A percentile compares a stretch with the other conserved stretches of the same genome.
Evolutionary conservation across 495 filamentous ascomycete species (phyloP).

Genomic region (Tuber indicum): DNA sequence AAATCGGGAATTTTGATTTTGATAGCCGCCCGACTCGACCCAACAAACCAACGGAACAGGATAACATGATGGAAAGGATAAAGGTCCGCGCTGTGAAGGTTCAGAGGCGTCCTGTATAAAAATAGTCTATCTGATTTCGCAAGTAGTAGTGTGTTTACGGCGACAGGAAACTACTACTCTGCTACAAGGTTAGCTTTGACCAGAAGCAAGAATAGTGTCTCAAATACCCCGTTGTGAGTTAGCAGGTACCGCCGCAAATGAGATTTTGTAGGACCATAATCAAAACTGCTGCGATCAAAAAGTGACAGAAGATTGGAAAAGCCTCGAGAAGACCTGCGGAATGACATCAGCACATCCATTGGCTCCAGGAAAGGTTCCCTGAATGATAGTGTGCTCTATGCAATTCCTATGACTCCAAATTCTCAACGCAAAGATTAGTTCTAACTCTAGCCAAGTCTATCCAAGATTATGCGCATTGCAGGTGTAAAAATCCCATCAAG

Average conservation of each 20-base stretch:
- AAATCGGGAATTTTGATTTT: constrained; percentile 81
- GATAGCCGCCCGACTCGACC: constrained; percentile 76
- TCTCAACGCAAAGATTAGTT: constrained; percentile 10
- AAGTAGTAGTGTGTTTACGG: too few species aligned
- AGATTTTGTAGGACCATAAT: constrained; percentile 87
- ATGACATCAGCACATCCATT: background rate
- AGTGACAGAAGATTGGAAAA: constrained; percentile 79
- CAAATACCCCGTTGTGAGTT: constrained; percentile 66
- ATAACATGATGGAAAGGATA: constrained; percentile 72
- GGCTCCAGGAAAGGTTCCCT: background rate
- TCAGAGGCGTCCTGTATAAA: too few species aligned
- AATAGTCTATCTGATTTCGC: too few species aligned
- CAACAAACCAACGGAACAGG: constrained; percentile 70
- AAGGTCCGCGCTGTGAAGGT: constrained; percentile 74
- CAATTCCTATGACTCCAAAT: constrained; percentile 57
- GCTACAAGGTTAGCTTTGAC: background rate
- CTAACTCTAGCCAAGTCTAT: too few species aligned
- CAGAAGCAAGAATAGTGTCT: background rate
- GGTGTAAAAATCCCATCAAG: constrained; percentile 63
- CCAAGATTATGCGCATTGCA: constrained; percentile 51
- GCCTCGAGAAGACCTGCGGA: background rate
- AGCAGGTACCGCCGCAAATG: constrained; percentile 86
- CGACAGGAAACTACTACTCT: too few species aligned
- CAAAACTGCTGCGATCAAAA: constrained; percentile 81
- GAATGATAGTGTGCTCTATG: constrained; percentile 52